These are phyloP conservation scores for Fusarium palustre DNA, from an alignment of 2,329 filamentous ascomycete genomes.

Conservation along the genomic window DNA sequence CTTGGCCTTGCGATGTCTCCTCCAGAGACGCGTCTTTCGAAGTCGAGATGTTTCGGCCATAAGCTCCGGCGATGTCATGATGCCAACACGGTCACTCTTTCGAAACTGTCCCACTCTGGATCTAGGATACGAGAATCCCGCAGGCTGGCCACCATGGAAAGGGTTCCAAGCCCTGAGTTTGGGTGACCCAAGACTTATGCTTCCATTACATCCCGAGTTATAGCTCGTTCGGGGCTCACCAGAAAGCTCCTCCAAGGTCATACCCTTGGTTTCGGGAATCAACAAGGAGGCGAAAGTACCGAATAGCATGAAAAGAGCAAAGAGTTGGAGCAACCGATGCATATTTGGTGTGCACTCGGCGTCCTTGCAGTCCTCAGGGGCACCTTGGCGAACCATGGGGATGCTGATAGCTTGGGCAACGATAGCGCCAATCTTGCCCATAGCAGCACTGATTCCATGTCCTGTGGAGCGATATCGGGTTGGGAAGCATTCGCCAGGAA, in stretches of 20 bases:
- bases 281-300: constrained; percentile 76
- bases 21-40: constrained; percentile 48
- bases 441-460: constrained; percentile 74
- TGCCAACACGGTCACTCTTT: constrained; percentile 53
- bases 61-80: constrained; percentile 59
- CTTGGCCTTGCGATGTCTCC: constrained; percentile 45
- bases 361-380: constrained; percentile 61
- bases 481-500: constrained; percentile 73
- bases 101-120: constrained; percentile 46
- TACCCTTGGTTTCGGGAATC: constrained; percentile 81
- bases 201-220: constrained; percentile 64
- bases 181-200: constrained; percentile 54
- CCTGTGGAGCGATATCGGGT: constrained; percentile 71
- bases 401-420: constrained; percentile 74
- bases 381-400: constrained; percentile 69
- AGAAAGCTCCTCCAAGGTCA: constrained; percentile 77
- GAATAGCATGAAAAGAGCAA: constrained; percentile 82
- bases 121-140: constrained; percentile 62
- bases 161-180: constrained; percentile 57
- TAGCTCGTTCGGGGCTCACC: constrained; percentile 73
- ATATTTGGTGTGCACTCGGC: constrained; percentile 69
- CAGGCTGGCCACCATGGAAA: constrained; percentile 63
- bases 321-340: constrained; percentile 80
- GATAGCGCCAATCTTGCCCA: constrained; percentile 76
- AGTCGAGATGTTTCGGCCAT: constrained; percentile 43